phyloP scores from a whole-genome alignment of 768 basidiomycete genomes.

The Lentinula lateritia region DNA sequence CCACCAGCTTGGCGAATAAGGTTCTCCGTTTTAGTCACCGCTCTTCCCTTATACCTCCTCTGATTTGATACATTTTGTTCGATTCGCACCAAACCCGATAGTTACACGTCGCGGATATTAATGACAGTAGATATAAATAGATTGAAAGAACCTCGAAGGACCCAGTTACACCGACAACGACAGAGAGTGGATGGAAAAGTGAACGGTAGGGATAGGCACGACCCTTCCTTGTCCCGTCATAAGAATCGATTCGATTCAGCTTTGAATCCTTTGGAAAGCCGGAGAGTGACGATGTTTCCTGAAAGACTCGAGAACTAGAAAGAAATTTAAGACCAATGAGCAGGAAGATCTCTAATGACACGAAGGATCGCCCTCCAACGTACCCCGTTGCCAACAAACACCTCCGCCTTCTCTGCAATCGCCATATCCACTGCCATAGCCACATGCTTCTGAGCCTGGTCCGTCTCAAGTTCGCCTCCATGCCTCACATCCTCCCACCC shows the following conservation, averaged over 20 bases:
- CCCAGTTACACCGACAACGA: no score
- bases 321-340: background rate
- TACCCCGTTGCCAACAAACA: slow-evolving; percentile 31
- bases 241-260: slow-evolving; percentile 27
- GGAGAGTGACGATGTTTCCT: slow-evolving; percentile 34
- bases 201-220: no score
- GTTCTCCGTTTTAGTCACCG: no score
- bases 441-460: slow-evolving; percentile 17
- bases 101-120: no score
- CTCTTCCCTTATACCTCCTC: no score
- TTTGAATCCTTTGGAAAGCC: slow-evolving; percentile 19
- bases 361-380: background rate
- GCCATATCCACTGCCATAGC: slow-evolving; percentile 23
- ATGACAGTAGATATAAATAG: no score
- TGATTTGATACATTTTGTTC: no score
- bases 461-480: slow-evolving; percentile 28
- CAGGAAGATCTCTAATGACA: background rate
- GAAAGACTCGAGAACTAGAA: slow-evolving; percentile 29
- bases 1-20: no score
- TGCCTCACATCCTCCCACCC: slow-evolving; percentile 42
- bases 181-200: no score
- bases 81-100: no score
- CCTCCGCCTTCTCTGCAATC: slow-evolving; percentile 20
- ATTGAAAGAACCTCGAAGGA: no score
- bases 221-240: slow-evolving; percentile 12